A percentile compares a stretch with the other conserved stretches of the same genome.
Evolutionary conservation across 164 flowering plant genomes (phyloP).

Genomic region (Magnolia sinica): DNA sequence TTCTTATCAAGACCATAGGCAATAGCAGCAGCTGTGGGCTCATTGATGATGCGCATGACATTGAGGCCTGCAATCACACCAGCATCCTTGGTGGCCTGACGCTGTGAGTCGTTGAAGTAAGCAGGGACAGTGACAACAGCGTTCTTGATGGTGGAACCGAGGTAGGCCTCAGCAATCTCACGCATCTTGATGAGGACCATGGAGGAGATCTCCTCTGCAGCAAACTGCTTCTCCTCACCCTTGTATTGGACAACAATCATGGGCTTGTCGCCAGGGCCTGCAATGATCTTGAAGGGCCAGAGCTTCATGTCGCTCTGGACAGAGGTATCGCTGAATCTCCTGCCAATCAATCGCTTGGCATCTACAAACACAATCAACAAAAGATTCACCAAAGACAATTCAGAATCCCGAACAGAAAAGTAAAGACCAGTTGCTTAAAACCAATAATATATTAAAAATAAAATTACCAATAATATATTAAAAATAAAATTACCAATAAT

Average conservation of each 20-base stretch:
- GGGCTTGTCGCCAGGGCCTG: constrained; percentile 39
- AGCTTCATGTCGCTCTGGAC: constrained; percentile 41
- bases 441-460: too few relatives aligned
- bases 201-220: constrained; percentile 38
- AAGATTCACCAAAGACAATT: too few relatives aligned
- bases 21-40: constrained; percentile 55
- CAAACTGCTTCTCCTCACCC: constrained; percentile 30
- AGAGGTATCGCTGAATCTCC: constrained; percentile 33
- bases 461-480: too few relatives aligned
- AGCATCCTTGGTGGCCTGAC: constrained; percentile 47
- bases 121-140: constrained; percentile 41
- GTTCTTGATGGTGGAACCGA: constrained; percentile 32
- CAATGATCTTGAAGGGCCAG: constrained; percentile 38
- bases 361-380: constrained; percentile 18
- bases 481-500: too few relatives aligned
- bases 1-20: constrained; percentile 51
- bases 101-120: constrained; percentile 37
- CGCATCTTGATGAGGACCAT: constrained; percentile 45
- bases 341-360: constrained; percentile 50
- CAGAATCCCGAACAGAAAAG: not conserved
- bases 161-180: constrained; percentile 46
- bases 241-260: constrained; percentile 30
- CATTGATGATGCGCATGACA: constrained; percentile 39
- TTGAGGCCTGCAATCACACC: constrained; percentile 41
- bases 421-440: too few relatives aligned